These are phyloP conservation scores for Astrephomene gubernaculifera DNA, from an alignment of 139 green algal species.

Conservation along the genomic window DNA sequence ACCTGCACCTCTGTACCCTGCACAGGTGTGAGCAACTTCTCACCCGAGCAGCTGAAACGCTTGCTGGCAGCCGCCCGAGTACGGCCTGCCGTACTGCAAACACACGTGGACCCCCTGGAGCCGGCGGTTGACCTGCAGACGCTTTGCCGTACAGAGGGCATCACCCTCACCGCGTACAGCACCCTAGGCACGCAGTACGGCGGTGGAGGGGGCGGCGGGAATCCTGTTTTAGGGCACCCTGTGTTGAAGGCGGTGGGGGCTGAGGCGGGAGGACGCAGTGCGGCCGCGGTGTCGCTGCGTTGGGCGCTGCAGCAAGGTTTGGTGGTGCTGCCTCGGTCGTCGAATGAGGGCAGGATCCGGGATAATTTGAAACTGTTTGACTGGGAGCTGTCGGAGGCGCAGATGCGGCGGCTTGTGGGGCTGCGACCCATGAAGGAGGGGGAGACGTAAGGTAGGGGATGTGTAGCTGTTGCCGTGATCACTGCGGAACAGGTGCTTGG, in stretches of 20 bases:
- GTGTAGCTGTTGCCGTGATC: no score
- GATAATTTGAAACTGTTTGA: slow-evolving; percentile 66
- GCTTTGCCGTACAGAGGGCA: slow-evolving; percentile 60
- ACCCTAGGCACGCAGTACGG: slow-evolving; percentile 79
- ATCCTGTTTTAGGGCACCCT: slow-evolving; percentile 35
- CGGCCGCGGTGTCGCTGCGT: slow-evolving; percentile 70
- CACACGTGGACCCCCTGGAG: slow-evolving; percentile 47
- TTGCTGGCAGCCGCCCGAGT: slow-evolving; percentile 70
- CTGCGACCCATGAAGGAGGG: slow-evolving; percentile 46
- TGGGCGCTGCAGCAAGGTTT: slow-evolving; percentile 79
- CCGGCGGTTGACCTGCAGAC: slow-evolving; percentile 47
- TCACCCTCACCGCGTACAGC: slow-evolving; percentile 76
- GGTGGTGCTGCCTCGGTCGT: slow-evolving; percentile 65
- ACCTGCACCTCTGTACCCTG: neutral
- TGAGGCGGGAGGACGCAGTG: neutral
- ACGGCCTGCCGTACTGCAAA: slow-evolving; percentile 71
- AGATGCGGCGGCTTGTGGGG: slow-evolving; percentile 68
- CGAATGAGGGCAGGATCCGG: slow-evolving; percentile 53
- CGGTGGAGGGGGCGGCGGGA: slow-evolving; percentile 5
- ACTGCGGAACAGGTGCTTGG: no score
- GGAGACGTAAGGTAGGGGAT: no score
- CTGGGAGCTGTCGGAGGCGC: slow-evolving; percentile 61
- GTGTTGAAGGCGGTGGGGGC: slow-evolving; percentile 45
- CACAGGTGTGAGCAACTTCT: slow-evolving; percentile 87
- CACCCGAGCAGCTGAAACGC: slow-evolving; percentile 68